Evolutionary conservation across 2,329 filamentous ascomycete species (phyloP), one percentile per base, ranked within the genome.

Genomic region (Albifimbria verrucaria): DNA sequence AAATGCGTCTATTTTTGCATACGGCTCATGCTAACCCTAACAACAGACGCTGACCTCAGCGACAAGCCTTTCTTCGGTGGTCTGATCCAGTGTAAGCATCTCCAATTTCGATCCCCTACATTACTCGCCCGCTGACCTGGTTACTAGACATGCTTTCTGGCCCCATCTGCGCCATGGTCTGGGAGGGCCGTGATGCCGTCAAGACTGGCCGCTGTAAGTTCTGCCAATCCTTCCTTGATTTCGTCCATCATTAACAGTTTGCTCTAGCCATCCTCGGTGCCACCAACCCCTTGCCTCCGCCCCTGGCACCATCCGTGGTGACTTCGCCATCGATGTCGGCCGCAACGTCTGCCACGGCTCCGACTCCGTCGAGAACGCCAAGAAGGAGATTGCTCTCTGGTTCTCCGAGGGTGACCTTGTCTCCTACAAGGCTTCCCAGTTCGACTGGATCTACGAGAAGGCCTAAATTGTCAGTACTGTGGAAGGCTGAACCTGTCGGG

Each of bases 321-420:
- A 93, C 82, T 92, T 76, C 76, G 89, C 89, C 76, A 89, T 93
- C 67, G 85, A 78, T 56, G 72, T 77, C 73, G 94, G 94, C 80
- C 91, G 93, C 77, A 99, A 99, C 84, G 92, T 97, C 81, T 97
- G 93, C 90, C 94, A 99, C 87, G 94, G 94, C 75, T 97, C 92
- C 77, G 94, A 99, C 85, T 87, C 83, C 74, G 93, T 99, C 78
- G 94, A 99, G 87, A 96, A 86, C 82, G 94, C 94, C 79, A 86
- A 97, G 89, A 97, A 97, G 90, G 94, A 99, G 85, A 99, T 99
- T 74, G 88, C 88, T 70, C 87, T 97, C 73, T 99, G 94, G 94
- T 99, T 99, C 89, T 87, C 89, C 78, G 81, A 89, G 65, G 86
- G 85, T 65, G 94, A 97, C 77, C 73, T 96, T 70, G 77, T 91